These are phyloP conservation scores for Trametes hirsuta DNA, from an alignment of 1,284 basidiomycete species.

Conservation along the genomic window DNA sequence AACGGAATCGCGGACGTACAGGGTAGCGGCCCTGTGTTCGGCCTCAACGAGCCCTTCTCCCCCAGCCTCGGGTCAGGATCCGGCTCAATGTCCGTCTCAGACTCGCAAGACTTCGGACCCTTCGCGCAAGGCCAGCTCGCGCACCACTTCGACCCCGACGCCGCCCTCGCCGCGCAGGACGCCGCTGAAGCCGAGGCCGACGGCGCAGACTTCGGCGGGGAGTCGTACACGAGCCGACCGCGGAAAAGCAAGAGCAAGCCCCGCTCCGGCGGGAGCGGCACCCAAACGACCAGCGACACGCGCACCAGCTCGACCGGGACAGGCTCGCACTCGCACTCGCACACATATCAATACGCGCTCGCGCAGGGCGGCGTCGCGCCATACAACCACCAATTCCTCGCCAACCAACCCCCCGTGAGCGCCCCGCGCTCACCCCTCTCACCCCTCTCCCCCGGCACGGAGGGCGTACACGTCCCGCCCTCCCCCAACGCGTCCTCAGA, in stretches of 20 bases:
- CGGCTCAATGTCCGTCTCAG: conserved; percentile 23
- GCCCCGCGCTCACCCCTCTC: conserved; percentile 12
- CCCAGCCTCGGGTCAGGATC: conserved; percentile 24
- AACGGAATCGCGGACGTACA: conserved; percentile 5
- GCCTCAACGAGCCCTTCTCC: conserved; percentile 22
- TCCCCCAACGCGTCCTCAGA: neutral
- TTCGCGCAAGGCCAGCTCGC: conserved; percentile 34
- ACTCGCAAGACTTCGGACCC: conserved; percentile 42
- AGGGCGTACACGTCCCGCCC: conserved; percentile 1
- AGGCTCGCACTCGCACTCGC: conserved; percentile 46
- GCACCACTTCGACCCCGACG: conserved; percentile 19
- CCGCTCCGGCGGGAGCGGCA: conserved; percentile 38
- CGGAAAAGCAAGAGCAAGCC: conserved; percentile 25
- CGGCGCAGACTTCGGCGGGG: conserved; percentile 63
- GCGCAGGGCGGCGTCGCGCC: conserved; percentile 16
- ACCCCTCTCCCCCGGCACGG: conserved; percentile 2
- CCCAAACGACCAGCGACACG: conserved; percentile 48
- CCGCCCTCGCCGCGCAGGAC: conserved; percentile 18
- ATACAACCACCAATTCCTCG: conserved; percentile 37
- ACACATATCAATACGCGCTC: neutral
- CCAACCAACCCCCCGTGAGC: conserved; percentile 23
- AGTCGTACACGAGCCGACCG: conserved; percentile 47
- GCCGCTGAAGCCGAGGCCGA: conserved; percentile 47
- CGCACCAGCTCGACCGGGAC: conserved; percentile 53
- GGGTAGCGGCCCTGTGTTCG: conserved; percentile 35